Percentiles rank a stretch among this genome's conserved stretches.
Evolutionary conservation across 1,284 basidiomycete genomes (phyloP).

Genomic region (Leccinum ponderosum): DNA sequence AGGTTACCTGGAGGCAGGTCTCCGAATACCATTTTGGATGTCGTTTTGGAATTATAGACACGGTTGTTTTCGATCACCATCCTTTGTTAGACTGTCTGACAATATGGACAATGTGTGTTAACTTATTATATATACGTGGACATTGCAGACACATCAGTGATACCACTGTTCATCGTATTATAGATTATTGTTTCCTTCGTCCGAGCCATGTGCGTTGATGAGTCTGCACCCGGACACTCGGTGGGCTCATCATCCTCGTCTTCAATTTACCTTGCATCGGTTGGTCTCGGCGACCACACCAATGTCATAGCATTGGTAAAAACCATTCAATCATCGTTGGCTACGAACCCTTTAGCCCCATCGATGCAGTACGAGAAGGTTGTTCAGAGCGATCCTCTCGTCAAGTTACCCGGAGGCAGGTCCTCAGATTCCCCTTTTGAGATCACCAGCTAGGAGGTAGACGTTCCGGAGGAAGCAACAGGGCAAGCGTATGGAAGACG

Average conservation of each 20-base stretch:
- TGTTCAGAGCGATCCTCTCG: constrained; percentile 19
- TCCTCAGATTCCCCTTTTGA: background rate
- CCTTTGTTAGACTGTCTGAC: background rate
- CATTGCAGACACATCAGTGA: constrained; percentile 5
- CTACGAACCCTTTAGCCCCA: constrained; percentile 18
- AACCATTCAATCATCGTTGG: constrained; percentile 36
- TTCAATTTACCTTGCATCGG: too few relatives aligned
- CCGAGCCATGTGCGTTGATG: background rate
- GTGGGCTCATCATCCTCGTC: too few relatives aligned
- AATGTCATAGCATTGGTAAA: too few relatives aligned
- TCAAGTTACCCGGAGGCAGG: constrained; percentile 43
- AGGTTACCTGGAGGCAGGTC: constrained; percentile 45
- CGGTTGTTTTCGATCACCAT: background rate
- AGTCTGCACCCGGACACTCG: too few relatives aligned
- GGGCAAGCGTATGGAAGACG: constrained; percentile 59
- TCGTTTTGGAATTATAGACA: constrained; percentile 6
- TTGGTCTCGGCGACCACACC: too few relatives aligned
- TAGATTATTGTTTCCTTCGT: too few relatives aligned
- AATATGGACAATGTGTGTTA: constrained; percentile 4
- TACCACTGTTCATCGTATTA: too few relatives aligned
- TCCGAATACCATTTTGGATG: background rate
- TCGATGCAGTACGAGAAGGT: background rate
- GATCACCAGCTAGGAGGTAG: constrained; percentile 1
- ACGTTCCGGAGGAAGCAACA: constrained; percentile 65
- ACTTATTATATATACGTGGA: constrained; percentile 10